These are phyloP conservation scores for Yamadazyma membranifaciens DNA, from an alignment of 1,139 yeast species.

Conservation along the genomic window DNA sequence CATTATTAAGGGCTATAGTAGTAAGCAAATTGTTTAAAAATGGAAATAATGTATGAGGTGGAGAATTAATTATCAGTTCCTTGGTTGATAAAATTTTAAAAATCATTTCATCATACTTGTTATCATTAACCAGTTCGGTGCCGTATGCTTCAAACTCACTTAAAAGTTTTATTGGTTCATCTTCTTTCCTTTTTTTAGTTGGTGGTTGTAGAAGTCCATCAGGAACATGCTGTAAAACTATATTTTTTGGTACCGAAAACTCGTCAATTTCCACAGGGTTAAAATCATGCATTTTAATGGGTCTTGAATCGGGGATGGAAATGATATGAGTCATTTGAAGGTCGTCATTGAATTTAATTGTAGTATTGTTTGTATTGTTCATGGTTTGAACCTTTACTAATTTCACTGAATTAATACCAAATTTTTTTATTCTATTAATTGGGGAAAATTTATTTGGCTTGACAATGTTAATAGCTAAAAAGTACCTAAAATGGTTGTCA, in stretches of 20 bases:
- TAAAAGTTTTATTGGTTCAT: not conserved
- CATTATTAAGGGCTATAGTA: not conserved
- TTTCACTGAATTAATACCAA: constrained; percentile 23
- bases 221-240: not conserved
- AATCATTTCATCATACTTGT: not conserved
- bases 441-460: constrained; percentile 32
- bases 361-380: not conserved
- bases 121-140: not conserved
- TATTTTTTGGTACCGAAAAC: not conserved
- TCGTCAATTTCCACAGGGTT: not conserved
- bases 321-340: not conserved
- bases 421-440: constrained; percentile 19
- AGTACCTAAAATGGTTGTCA: constrained; percentile 3
- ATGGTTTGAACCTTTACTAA: constrained; percentile 14
- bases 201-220: not conserved
- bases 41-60: constrained; percentile 2
- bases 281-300: constrained; percentile 1
- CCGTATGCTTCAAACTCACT: constrained; percentile 1
- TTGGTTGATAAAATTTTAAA: not conserved
- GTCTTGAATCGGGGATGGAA: not conserved
- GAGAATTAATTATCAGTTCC: constrained; percentile 1
- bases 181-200: not conserved
- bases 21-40: constrained; percentile 1
- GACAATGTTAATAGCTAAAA: constrained; percentile 23
- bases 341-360: not conserved